Conservation (phyloP, 2,329 filamentous ascomycete species). For the Pestalotiopsis sp. region DNA sequence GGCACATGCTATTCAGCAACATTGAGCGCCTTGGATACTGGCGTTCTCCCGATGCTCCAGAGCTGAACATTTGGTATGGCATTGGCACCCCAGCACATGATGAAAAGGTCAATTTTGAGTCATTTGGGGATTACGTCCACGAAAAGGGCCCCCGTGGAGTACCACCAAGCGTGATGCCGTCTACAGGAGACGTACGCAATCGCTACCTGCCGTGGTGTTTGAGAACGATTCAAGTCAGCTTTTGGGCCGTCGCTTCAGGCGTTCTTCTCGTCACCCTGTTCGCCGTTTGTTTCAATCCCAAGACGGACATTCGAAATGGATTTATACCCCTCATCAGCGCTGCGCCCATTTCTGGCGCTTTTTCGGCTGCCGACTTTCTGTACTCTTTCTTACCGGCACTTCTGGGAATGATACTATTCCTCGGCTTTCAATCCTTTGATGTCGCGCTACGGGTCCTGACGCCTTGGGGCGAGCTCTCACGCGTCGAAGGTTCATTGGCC, state of each 20-base stretch:
- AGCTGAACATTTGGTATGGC: constrained; percentile 69
- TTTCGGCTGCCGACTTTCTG: constrained; percentile 85
- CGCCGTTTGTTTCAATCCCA: constrained; percentile 75
- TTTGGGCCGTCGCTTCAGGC: constrained; percentile 63
- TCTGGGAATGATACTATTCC: constrained; percentile 67
- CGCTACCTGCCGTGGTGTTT: constrained; percentile 80
- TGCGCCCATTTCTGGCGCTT: constrained; percentile 62
- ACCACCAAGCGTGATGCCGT: constrained; percentile 45
- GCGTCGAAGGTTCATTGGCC: constrained; percentile 60
- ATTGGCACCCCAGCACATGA: constrained; percentile 28
- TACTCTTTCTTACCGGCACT: constrained; percentile 76
- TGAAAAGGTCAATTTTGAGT: constrained; percentile 26
- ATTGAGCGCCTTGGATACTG: constrained; percentile 84
- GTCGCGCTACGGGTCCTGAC: constrained; percentile 65
- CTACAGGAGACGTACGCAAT: constrained; percentile 55
- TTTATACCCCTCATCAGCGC: constrained; percentile 72
- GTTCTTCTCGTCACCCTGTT: constrained; percentile 71
- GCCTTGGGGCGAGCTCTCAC: constrained; percentile 67
- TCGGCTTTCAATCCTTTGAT: constrained; percentile 69
- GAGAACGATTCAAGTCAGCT: constrained; percentile 63
- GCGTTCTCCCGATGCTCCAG: constrained; percentile 65
- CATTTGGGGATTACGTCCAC: constrained; percentile 25
- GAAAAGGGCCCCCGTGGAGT: constrained; percentile 30
- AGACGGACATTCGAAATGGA: constrained; percentile 65
- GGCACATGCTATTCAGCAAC: constrained; percentile 56